phyloP scores from a whole-genome alignment of 1,139 yeast species.

The Lodderomyces parapsilosis region DNA sequence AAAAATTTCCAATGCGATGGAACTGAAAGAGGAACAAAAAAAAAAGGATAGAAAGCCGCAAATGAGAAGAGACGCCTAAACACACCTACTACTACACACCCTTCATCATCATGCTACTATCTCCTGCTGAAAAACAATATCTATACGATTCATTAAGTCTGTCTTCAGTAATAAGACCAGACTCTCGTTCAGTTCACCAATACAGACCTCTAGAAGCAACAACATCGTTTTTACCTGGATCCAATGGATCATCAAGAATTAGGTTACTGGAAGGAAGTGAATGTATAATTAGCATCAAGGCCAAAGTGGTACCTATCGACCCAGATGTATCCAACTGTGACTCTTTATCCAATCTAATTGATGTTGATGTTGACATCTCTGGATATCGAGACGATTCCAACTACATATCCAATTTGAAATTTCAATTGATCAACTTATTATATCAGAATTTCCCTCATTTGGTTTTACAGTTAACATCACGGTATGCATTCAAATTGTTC shows the following conservation, averaged over 20 bases:
- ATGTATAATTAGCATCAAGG: conserved; percentile 85
- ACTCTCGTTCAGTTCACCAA: conserved; percentile 70
- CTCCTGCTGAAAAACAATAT: conserved; percentile 85
- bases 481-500: conserved; percentile 71
- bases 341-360: conserved; percentile 42
- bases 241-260: conserved; percentile 90
- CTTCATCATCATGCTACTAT: conserved; percentile 51
- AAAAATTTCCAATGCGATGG: too few species aligned
- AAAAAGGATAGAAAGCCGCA: too few species aligned
- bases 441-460: conserved; percentile 47
- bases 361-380: conserved; percentile 74
- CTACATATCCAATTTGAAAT: conserved; percentile 56
- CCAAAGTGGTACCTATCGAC: conserved; percentile 68
- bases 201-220: conserved; percentile 85
- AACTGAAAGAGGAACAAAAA: too few species aligned
- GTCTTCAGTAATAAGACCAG: conserved; percentile 73
- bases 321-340: conserved; percentile 16
- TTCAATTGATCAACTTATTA: conserved; percentile 48
- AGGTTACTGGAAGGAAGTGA: conserved; percentile 88
- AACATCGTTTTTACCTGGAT: conserved; percentile 75
- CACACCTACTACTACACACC: neutral
- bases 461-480: conserved; percentile 61
- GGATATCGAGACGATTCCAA: conserved; percentile 72
- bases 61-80: neutral
- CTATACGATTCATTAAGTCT: conserved; percentile 68